A percentile compares a stretch with the other conserved stretches of the same genome.
phyloP scores from a whole-genome alignment of 2,329 filamentous ascomycete genomes.

The Cordyceps tenuipes region DNA sequence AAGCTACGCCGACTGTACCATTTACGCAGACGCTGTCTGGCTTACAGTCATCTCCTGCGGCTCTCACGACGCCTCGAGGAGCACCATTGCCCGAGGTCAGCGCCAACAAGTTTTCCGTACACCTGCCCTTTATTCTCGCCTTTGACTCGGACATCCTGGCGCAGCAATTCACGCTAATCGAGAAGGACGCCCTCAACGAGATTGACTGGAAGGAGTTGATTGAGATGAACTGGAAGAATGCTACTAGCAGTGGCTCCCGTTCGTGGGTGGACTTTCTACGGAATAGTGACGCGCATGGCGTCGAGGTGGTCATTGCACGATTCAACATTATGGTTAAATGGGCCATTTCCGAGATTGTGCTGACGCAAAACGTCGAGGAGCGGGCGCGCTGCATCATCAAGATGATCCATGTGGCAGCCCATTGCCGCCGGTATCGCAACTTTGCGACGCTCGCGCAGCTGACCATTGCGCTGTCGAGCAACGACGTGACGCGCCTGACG shows the following conservation, averaged over 20 bases:
- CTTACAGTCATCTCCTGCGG: neutral
- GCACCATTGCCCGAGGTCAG: slow-evolving; percentile 19
- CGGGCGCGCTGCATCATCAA: slow-evolving; percentile 71
- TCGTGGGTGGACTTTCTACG: slow-evolving; percentile 79
- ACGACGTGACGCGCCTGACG: slow-evolving; percentile 59
- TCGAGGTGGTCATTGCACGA: slow-evolving; percentile 75
- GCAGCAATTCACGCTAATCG: slow-evolving; percentile 76
- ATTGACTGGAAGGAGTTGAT: slow-evolving; percentile 85
- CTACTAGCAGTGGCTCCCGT: slow-evolving; percentile 52
- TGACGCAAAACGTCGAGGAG: slow-evolving; percentile 64
- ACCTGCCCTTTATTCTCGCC: slow-evolving; percentile 72
- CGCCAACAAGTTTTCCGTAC: slow-evolving; percentile 39
- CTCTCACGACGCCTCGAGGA: slow-evolving; percentile 27
- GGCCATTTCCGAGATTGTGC: slow-evolving; percentile 70
- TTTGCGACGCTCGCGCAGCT: slow-evolving; percentile 80
- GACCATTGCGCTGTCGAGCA: slow-evolving; percentile 65
- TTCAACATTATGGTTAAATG: slow-evolving; percentile 88
- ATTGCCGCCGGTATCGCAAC: slow-evolving; percentile 69
- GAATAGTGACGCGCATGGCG: slow-evolving; percentile 62
- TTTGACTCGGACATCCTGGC: slow-evolving; percentile 73
- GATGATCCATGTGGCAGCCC: slow-evolving; percentile 70
- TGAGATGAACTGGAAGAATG: slow-evolving; percentile 73
- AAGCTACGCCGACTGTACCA: slow-evolving; percentile 37
- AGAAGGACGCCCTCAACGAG: slow-evolving; percentile 78
- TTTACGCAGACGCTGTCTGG: slow-evolving; percentile 22